phyloP scores from a whole-genome alignment of 805 yeast species.

The Ogataea degrootiae region DNA sequence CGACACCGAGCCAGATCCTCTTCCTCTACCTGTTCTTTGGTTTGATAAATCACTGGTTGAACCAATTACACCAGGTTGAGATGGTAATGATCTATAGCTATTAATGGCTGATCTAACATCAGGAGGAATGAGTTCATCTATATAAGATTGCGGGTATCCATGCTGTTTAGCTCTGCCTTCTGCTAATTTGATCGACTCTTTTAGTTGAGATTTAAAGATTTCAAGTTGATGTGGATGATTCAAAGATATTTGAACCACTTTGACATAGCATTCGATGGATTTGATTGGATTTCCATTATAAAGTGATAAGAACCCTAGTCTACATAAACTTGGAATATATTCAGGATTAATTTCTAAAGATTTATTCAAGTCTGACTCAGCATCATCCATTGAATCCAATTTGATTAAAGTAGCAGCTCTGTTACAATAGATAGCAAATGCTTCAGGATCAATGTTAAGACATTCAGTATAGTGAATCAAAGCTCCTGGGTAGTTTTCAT shows the following conservation, averaged over 20 bases:
- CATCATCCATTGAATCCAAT: constrained; percentile 31
- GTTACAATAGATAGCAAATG: constrained; percentile 32
- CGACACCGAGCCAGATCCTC: constrained; percentile 12
- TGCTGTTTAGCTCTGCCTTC: constrained; percentile 29
- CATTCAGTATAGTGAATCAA: constrained; percentile 35
- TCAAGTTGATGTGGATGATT: constrained; percentile 16
- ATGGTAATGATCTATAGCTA: constrained; percentile 9
- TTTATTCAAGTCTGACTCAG: constrained; percentile 31
- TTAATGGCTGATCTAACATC: constrained; percentile 19
- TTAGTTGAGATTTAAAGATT: constrained; percentile 23
- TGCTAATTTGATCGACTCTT: constrained; percentile 24
- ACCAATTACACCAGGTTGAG: background rate
- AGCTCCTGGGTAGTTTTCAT: constrained; percentile 29
- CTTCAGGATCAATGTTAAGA: constrained; percentile 27
- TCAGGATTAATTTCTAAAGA: constrained; percentile 30
- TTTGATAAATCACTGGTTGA: background rate
- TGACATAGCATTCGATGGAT: constrained; percentile 33
- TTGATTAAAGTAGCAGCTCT: constrained; percentile 38
- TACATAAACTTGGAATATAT: constrained; percentile 35
- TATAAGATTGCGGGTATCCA: constrained; percentile 27
- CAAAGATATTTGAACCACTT: constrained; percentile 26
- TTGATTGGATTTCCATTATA: constrained; percentile 33
- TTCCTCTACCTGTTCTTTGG: background rate
- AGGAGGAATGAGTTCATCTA: constrained; percentile 24
- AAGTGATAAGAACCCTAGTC: constrained; percentile 33